phyloP scores from a whole-genome alignment of 2,329 filamentous ascomycete genomes.

The Botrytis sinoallii region DNA sequence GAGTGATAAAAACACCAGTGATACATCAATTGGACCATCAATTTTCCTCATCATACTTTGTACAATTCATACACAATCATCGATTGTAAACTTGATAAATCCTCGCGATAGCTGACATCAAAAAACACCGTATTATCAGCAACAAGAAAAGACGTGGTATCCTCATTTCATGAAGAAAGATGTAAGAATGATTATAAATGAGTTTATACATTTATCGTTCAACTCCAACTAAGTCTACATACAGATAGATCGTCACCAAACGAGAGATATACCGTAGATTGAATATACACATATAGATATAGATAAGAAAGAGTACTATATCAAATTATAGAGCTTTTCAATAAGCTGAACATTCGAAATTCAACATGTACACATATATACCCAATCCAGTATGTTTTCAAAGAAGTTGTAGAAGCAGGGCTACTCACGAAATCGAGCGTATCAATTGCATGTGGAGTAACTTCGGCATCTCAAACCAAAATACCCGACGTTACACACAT shows the following conservation, averaged over 20 bases:
- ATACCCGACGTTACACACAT: neutral
- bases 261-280: neutral
- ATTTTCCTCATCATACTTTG: neutral
- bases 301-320: too few relatives aligned
- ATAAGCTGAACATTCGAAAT: too few relatives aligned
- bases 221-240: neutral
- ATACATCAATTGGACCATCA: neutral
- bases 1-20: neutral
- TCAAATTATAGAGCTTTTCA: too few relatives aligned
- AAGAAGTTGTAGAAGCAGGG: too few relatives aligned
- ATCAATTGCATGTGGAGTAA: neutral
- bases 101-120: neutral
- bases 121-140: neutral
- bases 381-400: too few relatives aligned
- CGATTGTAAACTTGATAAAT: neutral
- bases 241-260: neutral
- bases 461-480: neutral
- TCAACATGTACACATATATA: too few relatives aligned
- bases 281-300: too few relatives aligned
- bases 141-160: neutral
- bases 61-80: neutral
- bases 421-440: too few relatives aligned
- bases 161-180: neutral
- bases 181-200: neutral
- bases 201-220: neutral